A percentile compares a stretch with the other conserved stretches of the same genome.
phyloP scores from a whole-genome alignment of 1,284 basidiomycete genomes.

The Gomphus sp. region DNA sequence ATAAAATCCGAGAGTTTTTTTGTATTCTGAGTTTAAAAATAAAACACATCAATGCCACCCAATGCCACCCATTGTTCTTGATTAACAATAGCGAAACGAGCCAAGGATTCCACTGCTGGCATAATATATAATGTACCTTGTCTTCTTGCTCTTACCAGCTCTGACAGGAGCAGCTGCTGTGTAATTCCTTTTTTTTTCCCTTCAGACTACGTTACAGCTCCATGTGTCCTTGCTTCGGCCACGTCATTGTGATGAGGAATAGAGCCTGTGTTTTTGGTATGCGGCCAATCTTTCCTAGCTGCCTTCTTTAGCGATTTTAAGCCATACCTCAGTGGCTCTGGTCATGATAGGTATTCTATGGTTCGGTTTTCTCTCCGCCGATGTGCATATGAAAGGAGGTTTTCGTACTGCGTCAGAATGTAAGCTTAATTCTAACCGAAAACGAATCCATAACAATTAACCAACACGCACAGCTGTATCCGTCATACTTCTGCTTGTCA shows the following conservation, averaged over 20 bases:
- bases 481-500: background rate
- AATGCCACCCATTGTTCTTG: too few species aligned
- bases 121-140: background rate
- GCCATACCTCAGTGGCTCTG: background rate
- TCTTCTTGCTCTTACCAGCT: background rate
- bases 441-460: background rate
- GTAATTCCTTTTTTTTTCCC: background rate
- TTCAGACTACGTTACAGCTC: background rate
- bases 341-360: conserved; percentile 5
- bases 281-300: background rate
- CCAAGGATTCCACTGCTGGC: too few species aligned
- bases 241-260: conserved; percentile 1
- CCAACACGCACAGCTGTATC: background rate
- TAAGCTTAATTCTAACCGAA: background rate
- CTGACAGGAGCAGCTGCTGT: conserved; percentile 9
- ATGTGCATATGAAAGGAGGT: background rate
- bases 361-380: conserved; percentile 1
- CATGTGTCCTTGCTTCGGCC: background rate
- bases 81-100: too few species aligned
- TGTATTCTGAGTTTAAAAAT: too few species aligned
- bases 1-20: too few species aligned
- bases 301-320: background rate
- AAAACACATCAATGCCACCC: too few species aligned
- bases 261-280: conserved; percentile 5
- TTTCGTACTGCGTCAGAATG: conserved; percentile 6